A percentile compares a stretch with the other conserved stretches of the same genome.
Conservation (phyloP, 495 filamentous ascomycete species). For the Hypoxylon fuscum region DNA sequence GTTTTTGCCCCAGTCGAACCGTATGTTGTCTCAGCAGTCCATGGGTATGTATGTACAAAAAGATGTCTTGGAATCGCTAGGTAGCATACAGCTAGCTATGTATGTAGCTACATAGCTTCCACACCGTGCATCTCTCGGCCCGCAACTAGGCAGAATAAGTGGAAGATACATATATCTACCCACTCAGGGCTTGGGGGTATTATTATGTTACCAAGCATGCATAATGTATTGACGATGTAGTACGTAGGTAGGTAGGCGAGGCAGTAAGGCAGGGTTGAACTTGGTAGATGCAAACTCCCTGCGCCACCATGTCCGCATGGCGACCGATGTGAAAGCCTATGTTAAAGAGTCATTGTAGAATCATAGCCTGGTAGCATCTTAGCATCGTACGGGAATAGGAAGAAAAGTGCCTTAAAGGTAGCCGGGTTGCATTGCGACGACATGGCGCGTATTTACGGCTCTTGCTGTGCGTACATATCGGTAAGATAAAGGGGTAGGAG, state of each 20-base stretch:
- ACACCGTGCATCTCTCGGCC: slow-evolving; percentile 38
- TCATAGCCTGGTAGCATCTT: slow-evolving; percentile 4
- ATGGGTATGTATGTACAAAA: too few species aligned
- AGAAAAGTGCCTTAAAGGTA: too few species aligned
- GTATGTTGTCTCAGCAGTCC: too few species aligned
- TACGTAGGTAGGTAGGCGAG: slow-evolving; percentile 9
- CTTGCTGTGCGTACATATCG: slow-evolving; percentile 6
- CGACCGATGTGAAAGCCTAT: slow-evolving; percentile 9
- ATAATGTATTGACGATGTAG: slow-evolving; percentile 31
- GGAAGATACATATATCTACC: neutral
- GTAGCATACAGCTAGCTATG: neutral
- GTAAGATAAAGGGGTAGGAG: slow-evolving; percentile 31
- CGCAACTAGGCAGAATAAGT: slow-evolving; percentile 4
- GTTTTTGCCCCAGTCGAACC: neutral
- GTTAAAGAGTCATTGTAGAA: neutral
- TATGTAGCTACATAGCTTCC: slow-evolving; percentile 15
- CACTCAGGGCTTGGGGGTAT: neutral
- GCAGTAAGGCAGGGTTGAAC: slow-evolving; percentile 1
- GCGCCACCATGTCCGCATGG: slow-evolving; percentile 3
- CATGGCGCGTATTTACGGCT: slow-evolving; percentile 1
- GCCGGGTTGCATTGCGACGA: slow-evolving; percentile 20
- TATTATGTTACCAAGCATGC: slow-evolving; percentile 24
- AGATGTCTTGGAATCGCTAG: neutral
- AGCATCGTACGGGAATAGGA: slow-evolving; percentile 14
- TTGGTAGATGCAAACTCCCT: slow-evolving; percentile 22